These are phyloP conservation scores for Pyrenochaeta sp. DNA, from an alignment of 2,329 filamentous ascomycete genomes.

Conservation along the genomic window DNA sequence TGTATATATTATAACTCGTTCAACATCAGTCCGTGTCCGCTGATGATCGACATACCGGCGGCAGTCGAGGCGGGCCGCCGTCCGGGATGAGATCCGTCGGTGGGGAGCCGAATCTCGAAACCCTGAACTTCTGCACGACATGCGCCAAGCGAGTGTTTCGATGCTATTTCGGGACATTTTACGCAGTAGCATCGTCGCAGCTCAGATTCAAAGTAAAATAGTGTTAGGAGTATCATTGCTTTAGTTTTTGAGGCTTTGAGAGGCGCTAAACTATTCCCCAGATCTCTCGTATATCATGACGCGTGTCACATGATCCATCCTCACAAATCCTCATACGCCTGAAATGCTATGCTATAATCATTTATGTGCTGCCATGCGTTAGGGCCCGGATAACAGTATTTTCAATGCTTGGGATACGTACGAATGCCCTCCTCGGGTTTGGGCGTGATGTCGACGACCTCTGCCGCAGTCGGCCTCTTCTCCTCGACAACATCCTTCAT, in stretches of 20 bases:
- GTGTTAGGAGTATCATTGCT: too few species aligned
- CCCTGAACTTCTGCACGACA: neutral
- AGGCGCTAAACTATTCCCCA: neutral
- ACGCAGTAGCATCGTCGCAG: too few species aligned
- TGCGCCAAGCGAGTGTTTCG: neutral
- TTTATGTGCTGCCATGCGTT: slow-evolving; percentile 26
- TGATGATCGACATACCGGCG: neutral
- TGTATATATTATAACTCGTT: neutral
- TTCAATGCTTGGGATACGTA: slow-evolving; percentile 24
- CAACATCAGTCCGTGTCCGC: neutral
- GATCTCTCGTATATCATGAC: slow-evolving; percentile 9
- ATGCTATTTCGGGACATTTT: neutral
- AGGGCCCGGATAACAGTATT: slow-evolving; percentile 1
- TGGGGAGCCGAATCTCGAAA: slow-evolving; percentile 17
- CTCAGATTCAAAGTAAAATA: too few species aligned
- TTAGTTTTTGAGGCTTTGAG: too few species aligned
- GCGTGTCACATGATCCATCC: slow-evolving; percentile 14
- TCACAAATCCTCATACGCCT: slow-evolving; percentile 14
- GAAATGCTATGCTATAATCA: slow-evolving; percentile 25
- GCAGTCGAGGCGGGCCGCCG: neutral
- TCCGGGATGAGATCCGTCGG: slow-evolving; percentile 2
- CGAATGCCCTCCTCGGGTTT: slow-evolving; percentile 68
- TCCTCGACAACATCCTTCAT: slow-evolving; percentile 76
- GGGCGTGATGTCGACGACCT: slow-evolving; percentile 69
- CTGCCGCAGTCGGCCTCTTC: slow-evolving; percentile 62